Evolutionary conservation across 2,329 filamentous ascomycete species (phyloP).

Genomic region (Grosmannia penicillata): DNA sequence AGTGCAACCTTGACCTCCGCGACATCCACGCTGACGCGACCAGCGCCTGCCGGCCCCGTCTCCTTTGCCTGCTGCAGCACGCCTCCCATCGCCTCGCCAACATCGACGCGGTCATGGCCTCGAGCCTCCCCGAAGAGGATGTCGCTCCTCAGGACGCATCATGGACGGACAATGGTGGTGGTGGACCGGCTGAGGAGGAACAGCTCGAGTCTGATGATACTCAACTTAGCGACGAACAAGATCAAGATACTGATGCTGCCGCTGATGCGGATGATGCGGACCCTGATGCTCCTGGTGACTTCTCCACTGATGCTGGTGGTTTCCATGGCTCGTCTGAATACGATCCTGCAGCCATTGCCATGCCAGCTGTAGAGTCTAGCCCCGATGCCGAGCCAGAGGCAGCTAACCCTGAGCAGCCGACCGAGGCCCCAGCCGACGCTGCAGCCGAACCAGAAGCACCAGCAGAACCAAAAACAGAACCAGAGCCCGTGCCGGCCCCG

Average conservation of each 20-base stretch:
- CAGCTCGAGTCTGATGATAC: constrained; percentile 37
- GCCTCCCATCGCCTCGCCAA: not conserved
- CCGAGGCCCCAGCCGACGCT: not conserved
- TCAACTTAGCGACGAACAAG: constrained; percentile 40
- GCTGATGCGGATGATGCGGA: constrained; percentile 29
- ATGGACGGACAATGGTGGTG: constrained; percentile 38
- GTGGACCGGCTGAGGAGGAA: constrained; percentile 40
- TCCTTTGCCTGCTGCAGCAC: not conserved
- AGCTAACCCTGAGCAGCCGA: not conserved
- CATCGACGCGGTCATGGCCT: constrained; percentile 12
- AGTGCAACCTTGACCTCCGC: no score
- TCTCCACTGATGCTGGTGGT: constrained; percentile 27
- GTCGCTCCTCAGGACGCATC: constrained; percentile 20
- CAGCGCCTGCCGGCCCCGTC: not conserved
- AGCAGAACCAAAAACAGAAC: constrained; percentile 12
- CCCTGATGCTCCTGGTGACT: constrained; percentile 33
- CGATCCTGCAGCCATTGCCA: constrained; percentile 26
- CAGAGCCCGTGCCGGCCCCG: constrained; percentile 17
- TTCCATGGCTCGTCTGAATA: constrained; percentile 40
- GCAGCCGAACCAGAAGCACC: not conserved
- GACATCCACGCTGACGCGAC: no score
- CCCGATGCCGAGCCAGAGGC: not conserved
- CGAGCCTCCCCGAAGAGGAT: constrained; percentile 11
- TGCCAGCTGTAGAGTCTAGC: not conserved
- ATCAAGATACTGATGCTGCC: constrained; percentile 28